Evolutionary conservation across 1,284 basidiomycete genomes (phyloP).

Genomic region (Ustanciosporium gigantosporum): DNA sequence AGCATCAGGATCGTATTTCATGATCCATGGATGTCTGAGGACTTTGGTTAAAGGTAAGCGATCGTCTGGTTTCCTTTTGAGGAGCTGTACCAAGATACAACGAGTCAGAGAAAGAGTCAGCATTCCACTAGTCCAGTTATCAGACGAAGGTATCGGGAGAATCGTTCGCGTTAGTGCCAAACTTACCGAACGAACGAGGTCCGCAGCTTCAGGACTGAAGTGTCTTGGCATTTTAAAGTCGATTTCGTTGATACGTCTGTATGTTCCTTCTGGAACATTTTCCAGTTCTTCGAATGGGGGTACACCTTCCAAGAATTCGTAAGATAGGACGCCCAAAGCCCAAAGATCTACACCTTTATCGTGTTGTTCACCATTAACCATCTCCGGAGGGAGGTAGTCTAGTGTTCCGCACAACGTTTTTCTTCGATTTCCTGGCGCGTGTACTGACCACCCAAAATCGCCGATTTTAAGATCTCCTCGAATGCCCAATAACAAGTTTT

Average conservation of each 20-base stretch:
- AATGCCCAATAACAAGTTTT: constrained; percentile 91
- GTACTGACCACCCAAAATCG: constrained; percentile 99
- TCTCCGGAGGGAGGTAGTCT: constrained; percentile 97
- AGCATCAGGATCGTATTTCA: constrained; percentile 68
- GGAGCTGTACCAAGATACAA: too few relatives aligned
- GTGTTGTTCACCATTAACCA: constrained; percentile 89
- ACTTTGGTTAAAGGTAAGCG: constrained; percentile 81
- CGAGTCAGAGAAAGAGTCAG: too few relatives aligned
- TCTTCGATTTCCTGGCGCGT: constrained; percentile 86
- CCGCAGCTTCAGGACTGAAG: constrained; percentile 43
- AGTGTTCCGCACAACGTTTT: constrained; percentile 91
- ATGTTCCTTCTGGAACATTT: constrained; percentile 65
- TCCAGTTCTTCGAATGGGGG: constrained; percentile 85
- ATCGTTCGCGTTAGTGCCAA: too few relatives aligned
- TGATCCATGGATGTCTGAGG: constrained; percentile 87
- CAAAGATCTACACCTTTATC: constrained; percentile 90
- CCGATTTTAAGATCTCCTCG: constrained; percentile 97
- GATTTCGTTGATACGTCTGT: constrained; percentile 48
- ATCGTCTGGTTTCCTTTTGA: constrained; percentile 81
- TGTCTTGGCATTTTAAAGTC: constrained; percentile 51
- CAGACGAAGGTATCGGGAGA: too few relatives aligned
- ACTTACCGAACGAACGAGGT: constrained; percentile 47
- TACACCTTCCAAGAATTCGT: constrained; percentile 88
- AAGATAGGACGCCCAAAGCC: constrained; percentile 94
- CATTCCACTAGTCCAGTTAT: too few relatives aligned